Evolutionary conservation across 2,329 filamentous ascomycete species (phyloP).

Genomic region (Rhynchosporium agropyri): DNA sequence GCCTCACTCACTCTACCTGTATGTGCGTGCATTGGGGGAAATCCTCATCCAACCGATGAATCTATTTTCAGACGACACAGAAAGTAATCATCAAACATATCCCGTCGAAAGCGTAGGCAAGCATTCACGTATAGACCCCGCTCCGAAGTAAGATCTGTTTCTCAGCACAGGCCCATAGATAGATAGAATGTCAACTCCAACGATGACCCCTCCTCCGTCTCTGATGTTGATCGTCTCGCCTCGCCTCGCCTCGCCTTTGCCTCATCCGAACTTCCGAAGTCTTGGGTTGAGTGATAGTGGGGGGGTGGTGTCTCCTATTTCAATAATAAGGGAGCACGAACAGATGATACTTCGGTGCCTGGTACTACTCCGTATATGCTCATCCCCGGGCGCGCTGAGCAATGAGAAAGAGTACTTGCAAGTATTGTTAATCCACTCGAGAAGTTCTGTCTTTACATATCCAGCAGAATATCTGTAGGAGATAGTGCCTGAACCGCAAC

Average conservation of each 20-base stretch:
- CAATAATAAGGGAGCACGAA: conserved; percentile 5
- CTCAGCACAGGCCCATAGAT: conserved; percentile 19
- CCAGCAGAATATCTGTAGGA: conserved; percentile 1
- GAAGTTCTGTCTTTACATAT: background rate
- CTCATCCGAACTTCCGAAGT: conserved; percentile 1
- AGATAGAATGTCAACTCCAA: conserved; percentile 4
- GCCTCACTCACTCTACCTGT: conserved; percentile 17
- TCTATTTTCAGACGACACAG: conserved; percentile 22
- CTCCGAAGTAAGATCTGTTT: conserved; percentile 5
- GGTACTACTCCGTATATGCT: background rate
- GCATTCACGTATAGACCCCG: conserved; percentile 18
- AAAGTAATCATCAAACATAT: background rate
- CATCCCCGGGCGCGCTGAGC: conserved; percentile 9
- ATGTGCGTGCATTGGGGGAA: background rate
- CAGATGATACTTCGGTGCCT: background rate
- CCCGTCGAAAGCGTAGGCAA: background rate
- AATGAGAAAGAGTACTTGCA: background rate
- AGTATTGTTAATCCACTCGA: background rate
- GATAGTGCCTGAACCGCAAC: background rate
- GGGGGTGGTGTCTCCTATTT: conserved; percentile 6
- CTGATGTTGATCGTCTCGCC: background rate
- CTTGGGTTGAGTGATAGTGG: background rate
- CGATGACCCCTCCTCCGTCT: background rate
- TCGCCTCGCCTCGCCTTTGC: background rate
- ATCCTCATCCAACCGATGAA: conserved; percentile 13